Base-by-base conservation (phyloP, 306 rosid species). In the Corylus heterophylla region DNA sequence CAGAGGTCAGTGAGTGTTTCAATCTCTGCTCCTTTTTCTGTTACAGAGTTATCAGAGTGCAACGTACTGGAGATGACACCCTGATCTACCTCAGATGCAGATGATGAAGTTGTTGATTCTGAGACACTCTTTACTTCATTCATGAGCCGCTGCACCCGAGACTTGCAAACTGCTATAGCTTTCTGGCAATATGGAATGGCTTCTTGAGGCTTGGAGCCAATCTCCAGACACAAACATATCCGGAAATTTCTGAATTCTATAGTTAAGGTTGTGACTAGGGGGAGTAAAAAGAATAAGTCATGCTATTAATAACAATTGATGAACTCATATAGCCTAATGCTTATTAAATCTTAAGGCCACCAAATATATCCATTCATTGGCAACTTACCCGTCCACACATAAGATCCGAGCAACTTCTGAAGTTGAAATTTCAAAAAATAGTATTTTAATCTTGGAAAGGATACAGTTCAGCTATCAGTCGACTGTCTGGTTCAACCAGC, bases 381-480 rank as follows among this genome's bases (percentile, higher is more conserved):
- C 0, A 78, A 78, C 74, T 58, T 66, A 52, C 10, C 62, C 74
- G 49, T 68, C 75, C 67, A 68, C 12, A 42, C 71, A 51, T 37
- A 50, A 68, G 66, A 69, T 55, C 58, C 74, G 4, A 37, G 61
- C 54, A n/a, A 74, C n/a, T 76, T 51, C 71, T 61, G 72, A 67
- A 64, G 80, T 42, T 27, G 35, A 78, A 71, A 69, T 54, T 66
- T 82, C 50, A n/a, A 80, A 45, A 74, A 47, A 47, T 48, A 58
- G 48, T 55, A 61, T 54, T 7, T 31, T 17, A 74, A 75, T 58
- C 71, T 8, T 62, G 67, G 84, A 73, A 78, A 88, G 99, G 99
- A 96, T 96, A 93, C 98, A 96, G 82, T 81, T 90, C 94, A 79
- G 97, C 99, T 64, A 95, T 82, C 74, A 87, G 92, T 74, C 99